Conservation (phyloP, 140 eudicot species). For the Ambrosia hybrid region DNA sequence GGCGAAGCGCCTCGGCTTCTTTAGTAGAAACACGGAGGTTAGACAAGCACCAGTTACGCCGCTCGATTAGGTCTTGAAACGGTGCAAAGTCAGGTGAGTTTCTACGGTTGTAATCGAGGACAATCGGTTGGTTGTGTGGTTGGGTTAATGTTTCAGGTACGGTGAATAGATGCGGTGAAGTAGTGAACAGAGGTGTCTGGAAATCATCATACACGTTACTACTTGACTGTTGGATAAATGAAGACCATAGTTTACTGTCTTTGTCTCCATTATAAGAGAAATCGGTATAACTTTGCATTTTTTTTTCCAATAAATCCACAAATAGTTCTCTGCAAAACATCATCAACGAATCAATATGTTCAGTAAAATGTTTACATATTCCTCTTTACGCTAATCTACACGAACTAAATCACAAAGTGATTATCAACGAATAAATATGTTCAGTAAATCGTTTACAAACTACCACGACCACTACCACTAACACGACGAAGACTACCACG, state of each 20-base stretch:
- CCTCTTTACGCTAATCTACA: slow-evolving; percentile 4
- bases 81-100: slow-evolving; percentile 36
- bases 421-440: too few species aligned
- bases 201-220: slow-evolving; percentile 34
- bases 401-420: too few species aligned
- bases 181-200: slow-evolving; percentile 27
- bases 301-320: slow-evolving; percentile 18
- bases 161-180: too few species aligned
- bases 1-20: slow-evolving; percentile 68
- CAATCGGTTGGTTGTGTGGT: slow-evolving; percentile 27
- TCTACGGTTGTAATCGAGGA: slow-evolving; percentile 31
- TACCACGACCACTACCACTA: too few species aligned
- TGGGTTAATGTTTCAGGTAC: slow-evolving; percentile 24
- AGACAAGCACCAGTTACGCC: slow-evolving; percentile 48
- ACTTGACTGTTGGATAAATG: slow-evolving; percentile 30
- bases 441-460: too few species aligned
- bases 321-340: slow-evolving; percentile 20
- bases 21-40: slow-evolving; percentile 48
- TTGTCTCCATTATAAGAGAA: slow-evolving; percentile 30
- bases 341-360: background rate
- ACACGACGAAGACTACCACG: too few species aligned
- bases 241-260: slow-evolving; percentile 27
- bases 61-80: slow-evolving; percentile 50
- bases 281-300: slow-evolving; percentile 56
- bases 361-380: background rate